These are phyloP conservation scores for Malus hybrid DNA, from an alignment of 331 rosid species.

Conservation along the genomic window DNA sequence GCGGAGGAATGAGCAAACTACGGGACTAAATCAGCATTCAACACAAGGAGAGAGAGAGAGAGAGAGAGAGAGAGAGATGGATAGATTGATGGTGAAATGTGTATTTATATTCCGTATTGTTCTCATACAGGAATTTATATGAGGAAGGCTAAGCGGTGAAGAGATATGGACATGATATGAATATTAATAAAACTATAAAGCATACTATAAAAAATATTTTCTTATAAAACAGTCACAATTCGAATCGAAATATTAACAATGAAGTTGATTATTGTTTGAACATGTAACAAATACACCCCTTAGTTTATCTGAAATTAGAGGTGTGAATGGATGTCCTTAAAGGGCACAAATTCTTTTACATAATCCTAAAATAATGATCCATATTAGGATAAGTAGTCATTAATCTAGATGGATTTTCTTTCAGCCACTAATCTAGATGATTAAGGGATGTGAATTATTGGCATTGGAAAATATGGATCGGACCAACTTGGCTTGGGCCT, in stretches of 20 bases:
- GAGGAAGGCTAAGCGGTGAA: conserved; percentile 17
- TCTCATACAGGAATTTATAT: conserved; percentile 16
- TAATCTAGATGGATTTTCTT: background rate
- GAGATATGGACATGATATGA: conserved; percentile 18
- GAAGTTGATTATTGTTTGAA: background rate
- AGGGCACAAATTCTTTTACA: conserved; percentile 6
- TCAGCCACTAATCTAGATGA: conserved; percentile 9
- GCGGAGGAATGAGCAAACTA: conserved; percentile 66
- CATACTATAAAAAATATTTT: background rate
- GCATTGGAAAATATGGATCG: background rate
- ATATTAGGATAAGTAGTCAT: conserved; percentile 12
- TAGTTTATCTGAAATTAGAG: background rate
- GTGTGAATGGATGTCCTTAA: conserved; percentile 8
- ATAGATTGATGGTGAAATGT: conserved; percentile 28
- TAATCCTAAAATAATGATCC: conserved; percentile 10
- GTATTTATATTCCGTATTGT: conserved; percentile 34
- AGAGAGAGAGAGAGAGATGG: conserved; percentile 21
- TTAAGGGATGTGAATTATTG: background rate
- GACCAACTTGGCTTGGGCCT: conserved; percentile 30
- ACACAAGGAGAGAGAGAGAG: conserved; percentile 27
- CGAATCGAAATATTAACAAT: too few relatives aligned
- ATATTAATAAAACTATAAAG: background rate
- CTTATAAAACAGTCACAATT: too few relatives aligned
- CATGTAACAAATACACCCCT: background rate
- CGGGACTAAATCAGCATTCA: conserved; percentile 75